Conservation (phyloP, 2,329 filamentous ascomycete species). For the Talaromyces amestolkiae region DNA sequence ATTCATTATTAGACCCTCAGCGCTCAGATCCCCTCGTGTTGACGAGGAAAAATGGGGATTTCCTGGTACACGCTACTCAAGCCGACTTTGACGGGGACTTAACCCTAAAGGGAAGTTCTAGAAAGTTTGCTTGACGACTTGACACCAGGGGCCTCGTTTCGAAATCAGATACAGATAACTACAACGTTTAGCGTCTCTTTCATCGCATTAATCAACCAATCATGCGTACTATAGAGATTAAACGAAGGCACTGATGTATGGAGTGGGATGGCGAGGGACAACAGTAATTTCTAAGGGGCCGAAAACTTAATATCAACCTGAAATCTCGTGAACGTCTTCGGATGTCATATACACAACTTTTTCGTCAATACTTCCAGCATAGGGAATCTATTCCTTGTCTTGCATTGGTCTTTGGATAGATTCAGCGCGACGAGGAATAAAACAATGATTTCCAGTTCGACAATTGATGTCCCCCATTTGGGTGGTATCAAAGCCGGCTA, state of each 20-base stretch:
- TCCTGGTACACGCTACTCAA: conserved; percentile 1
- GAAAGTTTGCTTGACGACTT: background rate
- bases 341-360: background rate
- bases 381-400: background rate
- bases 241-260: background rate
- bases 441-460: conserved; percentile 23
- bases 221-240: background rate
- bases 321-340: background rate
- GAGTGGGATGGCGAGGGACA: background rate
- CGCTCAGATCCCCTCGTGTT: background rate
- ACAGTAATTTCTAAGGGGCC: background rate
- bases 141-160: background rate
- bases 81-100: background rate
- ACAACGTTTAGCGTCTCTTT: background rate
- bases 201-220: background rate
- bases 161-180: background rate
- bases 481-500: conserved; percentile 47
- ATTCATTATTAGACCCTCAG: background rate
- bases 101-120: background rate
- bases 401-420: background rate
- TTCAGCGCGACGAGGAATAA: conserved; percentile 1
- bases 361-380: background rate
- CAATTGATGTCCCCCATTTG: conserved; percentile 45
- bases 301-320: background rate
- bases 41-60: background rate